Conservation (phyloP, 1,284 basidiomycete species). For the Takashimella koratensis region DNA sequence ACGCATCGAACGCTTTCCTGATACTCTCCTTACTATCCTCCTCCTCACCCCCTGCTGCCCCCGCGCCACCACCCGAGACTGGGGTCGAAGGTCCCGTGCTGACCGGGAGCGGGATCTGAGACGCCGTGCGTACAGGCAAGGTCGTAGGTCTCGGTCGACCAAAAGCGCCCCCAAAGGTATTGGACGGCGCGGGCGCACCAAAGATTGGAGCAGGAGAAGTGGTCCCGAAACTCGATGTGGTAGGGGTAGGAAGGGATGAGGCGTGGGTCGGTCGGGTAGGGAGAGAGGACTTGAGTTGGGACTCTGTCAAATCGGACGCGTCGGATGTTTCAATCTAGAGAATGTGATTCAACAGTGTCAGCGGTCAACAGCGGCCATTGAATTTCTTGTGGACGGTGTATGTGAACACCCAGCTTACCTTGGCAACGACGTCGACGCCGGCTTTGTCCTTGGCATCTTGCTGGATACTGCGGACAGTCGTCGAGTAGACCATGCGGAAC, state of each 20-base stretch:
- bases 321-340: slow-evolving; percentile 78
- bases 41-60: slow-evolving; percentile 25
- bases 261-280: slow-evolving; percentile 30
- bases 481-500: slow-evolving; percentile 80
- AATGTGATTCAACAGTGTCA: neutral
- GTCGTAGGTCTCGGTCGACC: slow-evolving; percentile 25
- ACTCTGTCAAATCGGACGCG: slow-evolving; percentile 65
- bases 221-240: slow-evolving; percentile 6
- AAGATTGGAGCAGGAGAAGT: slow-evolving; percentile 5
- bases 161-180: no score
- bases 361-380: neutral
- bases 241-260: slow-evolving; percentile 23
- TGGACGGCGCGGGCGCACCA: slow-evolving; percentile 15
- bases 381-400: no score
- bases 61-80: slow-evolving; percentile 2
- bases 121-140: slow-evolving; percentile 19
- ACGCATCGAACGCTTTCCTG: slow-evolving; percentile 44
- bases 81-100: slow-evolving; percentile 27
- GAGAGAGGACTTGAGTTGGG: slow-evolving; percentile 60
- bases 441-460: slow-evolving; percentile 56
- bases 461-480: slow-evolving; percentile 60
- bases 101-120: slow-evolving; percentile 26
- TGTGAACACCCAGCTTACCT: slow-evolving; percentile 24
- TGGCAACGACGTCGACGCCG: slow-evolving; percentile 48
- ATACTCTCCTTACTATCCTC: slow-evolving; percentile 40